phyloP scores from a whole-genome alignment of 305 asterid genomes.

The Rubia tinctorum region DNA sequence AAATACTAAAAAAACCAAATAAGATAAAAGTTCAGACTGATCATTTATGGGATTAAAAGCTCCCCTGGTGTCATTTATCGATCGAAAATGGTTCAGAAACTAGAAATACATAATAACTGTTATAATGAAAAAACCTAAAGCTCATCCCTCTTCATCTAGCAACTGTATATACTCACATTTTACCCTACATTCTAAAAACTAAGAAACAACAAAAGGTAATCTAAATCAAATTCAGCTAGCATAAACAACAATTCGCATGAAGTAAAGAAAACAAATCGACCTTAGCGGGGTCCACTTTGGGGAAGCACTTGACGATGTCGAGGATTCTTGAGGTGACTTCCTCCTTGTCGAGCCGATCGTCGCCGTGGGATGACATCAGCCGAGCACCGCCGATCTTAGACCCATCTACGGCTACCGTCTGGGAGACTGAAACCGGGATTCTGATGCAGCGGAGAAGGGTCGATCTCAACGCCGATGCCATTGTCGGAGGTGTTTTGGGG shows the following conservation, averaged over 20 bases:
- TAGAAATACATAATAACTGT: background rate
- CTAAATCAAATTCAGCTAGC: background rate
- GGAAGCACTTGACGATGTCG: conserved; percentile 74
- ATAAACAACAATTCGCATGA: background rate
- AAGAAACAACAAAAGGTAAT: background rate
- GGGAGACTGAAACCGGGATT: conserved; percentile 35
- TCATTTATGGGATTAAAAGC: background rate
- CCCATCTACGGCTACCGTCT: conserved; percentile 25
- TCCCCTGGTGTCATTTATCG: background rate
- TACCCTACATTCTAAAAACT: conserved; percentile 1
- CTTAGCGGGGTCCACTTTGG: conserved; percentile 89
- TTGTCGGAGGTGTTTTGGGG: conserved; percentile 14
- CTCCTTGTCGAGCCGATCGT: too few species aligned
- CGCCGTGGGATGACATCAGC: conserved; percentile 78
- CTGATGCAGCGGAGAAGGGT: conserved; percentile 60
- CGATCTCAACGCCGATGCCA: conserved; percentile 86
- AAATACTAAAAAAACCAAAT: background rate
- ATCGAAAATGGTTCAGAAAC: background rate
- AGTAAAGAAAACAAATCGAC: conserved; percentile 21
- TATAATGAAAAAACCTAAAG: background rate
- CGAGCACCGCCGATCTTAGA: conserved; percentile 50
- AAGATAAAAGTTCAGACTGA: background rate
- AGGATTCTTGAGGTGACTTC: conserved; percentile 62
- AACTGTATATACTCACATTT: background rate
- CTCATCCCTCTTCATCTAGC: background rate